Evolutionary conservation across 176 grass and related monocot species (phyloP), one percentile per base, ranked within the genome.

Genomic region (Saccharum spontaneum): DNA sequence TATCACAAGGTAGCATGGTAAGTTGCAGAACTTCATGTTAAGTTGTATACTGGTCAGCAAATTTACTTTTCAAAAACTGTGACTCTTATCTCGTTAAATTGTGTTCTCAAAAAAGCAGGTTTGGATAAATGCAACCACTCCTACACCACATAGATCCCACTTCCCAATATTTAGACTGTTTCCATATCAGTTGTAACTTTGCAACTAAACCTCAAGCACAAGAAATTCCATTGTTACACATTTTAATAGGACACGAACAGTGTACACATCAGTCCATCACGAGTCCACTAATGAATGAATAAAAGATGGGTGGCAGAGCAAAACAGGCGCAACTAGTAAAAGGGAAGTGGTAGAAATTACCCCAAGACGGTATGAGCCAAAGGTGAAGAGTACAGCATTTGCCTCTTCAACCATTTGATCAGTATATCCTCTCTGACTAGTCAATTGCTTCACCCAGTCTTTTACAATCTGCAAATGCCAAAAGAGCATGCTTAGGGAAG

Each of bases 341-440:
- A 5, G 10, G 13, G 10, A 79, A 84, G 0, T 54, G 30, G 8
- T 23, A 69, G 15, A 48, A 66, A 45, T 88, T 94, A 99, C 97
- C 93, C 97, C 94, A 76, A 99, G 82, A 49, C 90, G 82, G 69
- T 99, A 99, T 6, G 97, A 99, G 31, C 97, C 97, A 55, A 99
- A 99, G 23, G 94, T 99, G 83, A 96, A 97, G 86, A 99, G 94
- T 28, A 92, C 76, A 4, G 97, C 97, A 88, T 96, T 99, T 31
- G 97, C 90, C 17, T 94, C 97, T 78, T 99, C 94, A 14, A 97
- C 86, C 94, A 92, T 96, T 78, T 97, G 93, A 83, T 99, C 97
- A 45, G 88, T 91, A 33, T 97, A 99, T 10, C 97, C 97, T 82
- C 97, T 94, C 77, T 97, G 92, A 36, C 40, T 89, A 64, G 97